Evolutionary conservation across 768 basidiomycete genomes (phyloP).

Genomic region (Tricholoma saponaceum): DNA sequence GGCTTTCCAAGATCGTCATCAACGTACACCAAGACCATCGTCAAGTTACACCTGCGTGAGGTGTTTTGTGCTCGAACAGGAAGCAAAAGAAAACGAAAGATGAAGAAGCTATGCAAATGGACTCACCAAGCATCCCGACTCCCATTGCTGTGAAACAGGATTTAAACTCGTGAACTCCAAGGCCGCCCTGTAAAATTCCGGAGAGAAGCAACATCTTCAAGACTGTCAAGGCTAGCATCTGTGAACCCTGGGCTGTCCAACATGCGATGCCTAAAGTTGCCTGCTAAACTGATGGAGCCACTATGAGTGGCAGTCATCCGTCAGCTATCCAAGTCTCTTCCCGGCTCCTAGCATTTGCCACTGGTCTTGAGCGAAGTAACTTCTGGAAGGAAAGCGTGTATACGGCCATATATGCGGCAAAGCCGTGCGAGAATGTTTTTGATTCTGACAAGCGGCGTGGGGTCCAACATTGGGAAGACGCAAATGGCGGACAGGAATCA

Average conservation of each 20-base stretch:
- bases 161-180: background rate
- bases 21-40: background rate
- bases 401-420: background rate
- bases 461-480: background rate
- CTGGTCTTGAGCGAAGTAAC: background rate
- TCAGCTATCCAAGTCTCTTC: background rate
- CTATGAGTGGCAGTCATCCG: background rate
- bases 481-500: background rate
- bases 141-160: background rate
- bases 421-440: background rate
- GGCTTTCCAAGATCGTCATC: background rate
- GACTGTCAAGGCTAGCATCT: too few species aligned
- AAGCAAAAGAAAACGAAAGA: background rate
- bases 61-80: background rate
- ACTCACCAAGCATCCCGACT: too few species aligned
- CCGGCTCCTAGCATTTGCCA: background rate
- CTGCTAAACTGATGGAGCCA: background rate
- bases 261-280: background rate
- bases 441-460: background rate
- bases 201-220: background rate
- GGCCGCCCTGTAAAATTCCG: background rate
- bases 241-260: background rate
- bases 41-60: background rate
- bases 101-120: background rate
- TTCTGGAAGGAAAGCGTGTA: background rate